Evolutionary conservation across 352 stramenopile genomes (phyloP).

Genomic region (Globisporangium nagaii): DNA sequence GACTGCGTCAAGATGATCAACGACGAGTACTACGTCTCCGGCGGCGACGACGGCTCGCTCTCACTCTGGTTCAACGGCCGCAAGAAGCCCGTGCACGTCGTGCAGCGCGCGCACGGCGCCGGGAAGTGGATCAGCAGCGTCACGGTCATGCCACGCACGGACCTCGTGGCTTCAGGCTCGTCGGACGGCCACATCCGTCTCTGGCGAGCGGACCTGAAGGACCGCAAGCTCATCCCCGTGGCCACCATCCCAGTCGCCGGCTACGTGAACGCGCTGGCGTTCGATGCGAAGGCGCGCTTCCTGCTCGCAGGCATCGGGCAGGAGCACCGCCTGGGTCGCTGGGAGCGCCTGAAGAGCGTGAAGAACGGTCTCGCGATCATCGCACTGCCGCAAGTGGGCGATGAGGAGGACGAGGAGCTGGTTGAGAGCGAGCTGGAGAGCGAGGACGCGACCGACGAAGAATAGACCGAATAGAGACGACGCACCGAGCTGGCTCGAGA

Average conservation of each 20-base stretch:
- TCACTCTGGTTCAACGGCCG: slow-evolving; percentile 91
- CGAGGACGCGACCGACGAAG: slow-evolving; percentile 16
- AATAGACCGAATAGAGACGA: slow-evolving; percentile 20
- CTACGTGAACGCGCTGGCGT: slow-evolving; percentile 68
- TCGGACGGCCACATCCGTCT: slow-evolving; percentile 89
- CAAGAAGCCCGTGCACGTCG: slow-evolving; percentile 89
- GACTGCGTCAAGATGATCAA: slow-evolving; percentile 91
- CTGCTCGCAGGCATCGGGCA: slow-evolving; percentile 87
- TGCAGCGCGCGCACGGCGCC: slow-evolving; percentile 80
- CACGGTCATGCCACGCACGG: slow-evolving; percentile 83
- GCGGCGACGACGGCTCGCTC: slow-evolving; percentile 87
- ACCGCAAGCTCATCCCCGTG: slow-evolving; percentile 59
- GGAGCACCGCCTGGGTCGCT: slow-evolving; percentile 91
- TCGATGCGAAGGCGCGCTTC: slow-evolving; percentile 82
- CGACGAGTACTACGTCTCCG: slow-evolving; percentile 91
- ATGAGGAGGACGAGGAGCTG: slow-evolving; percentile 16
- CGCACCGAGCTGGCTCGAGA: no score
- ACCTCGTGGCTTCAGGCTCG: slow-evolving; percentile 90
- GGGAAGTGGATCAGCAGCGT: slow-evolving; percentile 89
- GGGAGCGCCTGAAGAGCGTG: slow-evolving; percentile 81
- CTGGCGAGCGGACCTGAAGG: slow-evolving; percentile 84
- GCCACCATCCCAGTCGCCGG: slow-evolving; percentile 65
- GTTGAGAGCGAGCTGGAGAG: slow-evolving; percentile 3
- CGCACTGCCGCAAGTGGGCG: slow-evolving; percentile 63
- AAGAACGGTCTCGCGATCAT: slow-evolving; percentile 91